phyloP scores from a whole-genome alignment of 164 flowering plant species.

The Magnolia kwangsiensis region DNA sequence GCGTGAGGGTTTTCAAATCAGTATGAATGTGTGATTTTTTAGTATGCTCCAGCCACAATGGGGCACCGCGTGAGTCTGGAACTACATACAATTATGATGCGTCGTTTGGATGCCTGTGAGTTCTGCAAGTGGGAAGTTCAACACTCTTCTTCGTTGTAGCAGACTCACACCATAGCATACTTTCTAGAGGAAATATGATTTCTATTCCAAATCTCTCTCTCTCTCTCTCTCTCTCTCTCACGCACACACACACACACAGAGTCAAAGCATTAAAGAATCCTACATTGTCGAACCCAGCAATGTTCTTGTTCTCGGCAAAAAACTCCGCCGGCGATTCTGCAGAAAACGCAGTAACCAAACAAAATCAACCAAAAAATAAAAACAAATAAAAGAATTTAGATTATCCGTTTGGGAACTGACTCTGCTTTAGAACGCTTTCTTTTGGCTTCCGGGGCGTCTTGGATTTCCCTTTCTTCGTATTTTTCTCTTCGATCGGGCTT shows the following conservation, averaged over 20 bases:
- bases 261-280: slow-evolving; percentile 13
- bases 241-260: neutral
- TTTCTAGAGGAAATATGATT: neutral
- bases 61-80: no score
- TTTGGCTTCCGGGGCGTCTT: slow-evolving; percentile 59
- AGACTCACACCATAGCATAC: no score
- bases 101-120: no score
- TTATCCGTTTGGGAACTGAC: slow-evolving; percentile 29
- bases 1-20: no score
- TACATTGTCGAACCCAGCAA: slow-evolving; percentile 96
- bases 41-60: no score
- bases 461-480: slow-evolving; percentile 46
- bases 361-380: neutral
- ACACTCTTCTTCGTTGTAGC: no score
- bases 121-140: no score
- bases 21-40: no score
- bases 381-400: slow-evolving; percentile 12
- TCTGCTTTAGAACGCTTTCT: slow-evolving; percentile 77
- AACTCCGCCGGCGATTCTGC: slow-evolving; percentile 99
- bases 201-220: neutral
- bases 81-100: no score
- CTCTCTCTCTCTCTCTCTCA: no score
- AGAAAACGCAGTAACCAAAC: slow-evolving; percentile 7
- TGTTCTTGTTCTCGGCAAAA: slow-evolving; percentile 95
- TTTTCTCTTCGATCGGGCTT: slow-evolving; percentile 34